Evolutionary conservation across 1,139 yeast genomes (phyloP).

Genomic region (Suhomyces bribrorum): DNA sequence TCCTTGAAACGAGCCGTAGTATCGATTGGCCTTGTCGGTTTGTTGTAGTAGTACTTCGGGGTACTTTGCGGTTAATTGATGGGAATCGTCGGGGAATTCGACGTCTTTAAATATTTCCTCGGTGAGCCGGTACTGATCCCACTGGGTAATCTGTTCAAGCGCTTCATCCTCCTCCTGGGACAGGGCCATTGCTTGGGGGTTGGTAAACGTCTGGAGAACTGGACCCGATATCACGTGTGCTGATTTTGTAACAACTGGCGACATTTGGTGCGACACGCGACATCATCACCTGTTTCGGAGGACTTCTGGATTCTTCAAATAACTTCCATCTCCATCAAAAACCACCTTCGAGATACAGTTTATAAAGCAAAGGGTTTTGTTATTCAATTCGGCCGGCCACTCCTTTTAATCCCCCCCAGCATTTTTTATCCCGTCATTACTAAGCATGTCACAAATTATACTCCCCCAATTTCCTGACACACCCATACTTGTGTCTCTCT

Average conservation of each 20-base stretch:
- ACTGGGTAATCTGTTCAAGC: conserved; percentile 2
- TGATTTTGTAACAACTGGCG: background rate
- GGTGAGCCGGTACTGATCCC: conserved; percentile 3
- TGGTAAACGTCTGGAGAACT: too few species aligned
- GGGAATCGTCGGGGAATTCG: conserved; percentile 4
- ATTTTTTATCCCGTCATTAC: too few species aligned
- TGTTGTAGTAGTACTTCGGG: conserved; percentile 41
- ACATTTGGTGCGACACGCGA: conserved; percentile 1
- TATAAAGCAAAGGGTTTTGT: too few species aligned
- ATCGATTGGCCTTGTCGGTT: conserved; percentile 32
- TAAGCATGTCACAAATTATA: too few species aligned
- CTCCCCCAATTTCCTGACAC: conserved; percentile 40
- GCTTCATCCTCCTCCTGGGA: conserved; percentile 1
- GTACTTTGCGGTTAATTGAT: conserved; percentile 19
- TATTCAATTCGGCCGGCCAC: too few species aligned
- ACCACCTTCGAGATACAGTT: too few species aligned
- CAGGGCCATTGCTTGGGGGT: conserved; percentile 2
- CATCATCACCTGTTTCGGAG: too few species aligned
- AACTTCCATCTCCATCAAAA: too few species aligned
- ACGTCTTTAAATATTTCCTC: conserved; percentile 4
- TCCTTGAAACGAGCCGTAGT: conserved; percentile 38
- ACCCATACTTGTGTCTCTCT: conserved; percentile 27
- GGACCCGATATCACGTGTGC: conserved; percentile 6
- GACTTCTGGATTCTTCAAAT: too few species aligned
- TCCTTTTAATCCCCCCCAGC: too few species aligned